A percentile compares a stretch with the other conserved stretches of the same genome.
Conservation (phyloP, 1,284 basidiomycete genomes). For the Trametes polyzona region DNA sequence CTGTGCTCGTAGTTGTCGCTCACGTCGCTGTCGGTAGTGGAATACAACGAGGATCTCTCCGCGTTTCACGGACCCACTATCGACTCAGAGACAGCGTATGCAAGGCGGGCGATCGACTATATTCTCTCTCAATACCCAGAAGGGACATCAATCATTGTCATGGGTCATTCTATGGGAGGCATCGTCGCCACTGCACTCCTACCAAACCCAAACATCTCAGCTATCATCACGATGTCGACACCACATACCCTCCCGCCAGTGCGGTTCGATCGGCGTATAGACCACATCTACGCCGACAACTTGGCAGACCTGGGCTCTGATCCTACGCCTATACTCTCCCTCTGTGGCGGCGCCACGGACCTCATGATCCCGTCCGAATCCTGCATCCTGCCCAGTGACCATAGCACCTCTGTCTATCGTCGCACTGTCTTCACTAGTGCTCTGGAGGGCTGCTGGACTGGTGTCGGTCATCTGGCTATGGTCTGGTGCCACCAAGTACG, state of each 20-base stretch:
- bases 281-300: conserved; percentile 67
- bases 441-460: conserved; percentile 91
- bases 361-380: conserved; percentile 93
- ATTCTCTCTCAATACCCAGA: conserved; percentile 79
- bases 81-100: conserved; percentile 81
- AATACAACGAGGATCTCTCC: conserved; percentile 97
- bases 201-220: conserved; percentile 66
- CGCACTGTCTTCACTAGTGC: conserved; percentile 86
- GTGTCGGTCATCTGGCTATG: conserved; percentile 95
- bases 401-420: conserved; percentile 46
- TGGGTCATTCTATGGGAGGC: conserved; percentile 99
- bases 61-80: conserved; percentile 94
- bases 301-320: conserved; percentile 41
- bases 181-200: conserved; percentile 83
- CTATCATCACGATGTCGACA: conserved; percentile 93
- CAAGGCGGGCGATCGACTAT: conserved; percentile 73
- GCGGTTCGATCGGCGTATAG: conserved; percentile 82
- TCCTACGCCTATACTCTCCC: conserved; percentile 74
- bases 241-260: conserved; percentile 91
- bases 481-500: conserved; percentile 99
- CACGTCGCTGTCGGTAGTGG: conserved; percentile 58
- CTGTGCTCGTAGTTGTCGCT: not conserved
- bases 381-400: conserved; percentile 60
- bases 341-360: conserved; percentile 94
- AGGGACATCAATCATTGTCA: conserved; percentile 68